Evolutionary conservation across 2,329 filamentous ascomycete genomes (phyloP), one percentile per base, ranked within the genome.

Genomic region (Alternaria postmessia): DNA sequence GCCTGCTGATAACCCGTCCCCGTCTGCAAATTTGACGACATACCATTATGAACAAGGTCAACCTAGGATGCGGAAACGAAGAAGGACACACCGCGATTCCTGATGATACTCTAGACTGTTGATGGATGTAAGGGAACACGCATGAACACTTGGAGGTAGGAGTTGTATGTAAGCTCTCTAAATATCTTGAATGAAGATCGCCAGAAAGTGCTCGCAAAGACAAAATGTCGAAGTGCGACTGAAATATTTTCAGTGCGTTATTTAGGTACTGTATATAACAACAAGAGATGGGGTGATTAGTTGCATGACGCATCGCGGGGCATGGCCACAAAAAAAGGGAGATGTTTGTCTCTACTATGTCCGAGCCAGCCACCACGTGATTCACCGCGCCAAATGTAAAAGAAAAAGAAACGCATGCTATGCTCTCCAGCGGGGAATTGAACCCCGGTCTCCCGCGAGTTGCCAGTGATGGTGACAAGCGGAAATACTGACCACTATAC

Each of bases 401-500:
- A 36, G 14, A 36, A 36, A 16, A 14, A 14, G 12, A 36, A 7
- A 36, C 5, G 14, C 12, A 36, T 36, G 12, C 12, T 14, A 7
- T 14, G 2, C 46, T 48, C 46, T 48, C 46, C 46, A 48, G 46
- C 46, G 30, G 46, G 14, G 46, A 48, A 48, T 48, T 48, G 46
- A 48, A 48, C 46, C 14, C 46, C 30, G 46, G 46, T 48, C 46
- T 48, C 46, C 46, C 46, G 46, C 30, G 44, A 48, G 44, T 48
- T 48, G 44, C 30, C 44, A 16, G 3, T 48, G 18, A 22, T 22
- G 44, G 20, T 48, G 46, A 48, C 46, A 48, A 48, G 46, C 46
- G 46, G 46, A 48, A 48, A 48, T 48, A 48, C 46, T 48, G 46
- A 48, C 46, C 46, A 48, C 46, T 48, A 48, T 48, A 48, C 46